Evolutionary conservation across 768 basidiomycete genomes (phyloP).

Genomic region (Jaapia argillacea): DNA sequence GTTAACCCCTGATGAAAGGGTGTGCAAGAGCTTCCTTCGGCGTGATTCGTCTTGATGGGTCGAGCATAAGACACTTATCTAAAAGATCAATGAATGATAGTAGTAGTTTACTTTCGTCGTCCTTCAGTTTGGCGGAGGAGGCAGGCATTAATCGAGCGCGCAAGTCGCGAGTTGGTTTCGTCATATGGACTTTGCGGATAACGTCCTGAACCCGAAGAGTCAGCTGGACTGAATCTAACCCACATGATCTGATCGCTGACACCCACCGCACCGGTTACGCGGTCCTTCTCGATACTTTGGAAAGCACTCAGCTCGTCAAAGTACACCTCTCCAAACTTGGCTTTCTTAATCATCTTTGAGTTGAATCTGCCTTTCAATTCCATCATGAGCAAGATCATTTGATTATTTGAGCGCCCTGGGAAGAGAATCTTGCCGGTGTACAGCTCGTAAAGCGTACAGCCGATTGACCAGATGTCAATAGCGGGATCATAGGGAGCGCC

Average conservation of each 20-base stretch:
- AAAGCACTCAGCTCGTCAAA: slow-evolving; percentile 93
- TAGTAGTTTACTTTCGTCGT: slow-evolving; percentile 80
- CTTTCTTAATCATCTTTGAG: slow-evolving; percentile 88
- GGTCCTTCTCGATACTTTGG: slow-evolving; percentile 73
- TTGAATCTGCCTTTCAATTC: slow-evolving; percentile 94
- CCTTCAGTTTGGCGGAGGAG: slow-evolving; percentile 61
- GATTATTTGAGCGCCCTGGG: slow-evolving; percentile 93
- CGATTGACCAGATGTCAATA: slow-evolving; percentile 94
- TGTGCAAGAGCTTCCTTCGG: slow-evolving; percentile 85
- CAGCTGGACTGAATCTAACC: slow-evolving; percentile 12
- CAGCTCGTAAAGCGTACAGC: slow-evolving; percentile 92
- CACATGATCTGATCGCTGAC: slow-evolving; percentile 3
- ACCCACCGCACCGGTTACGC: slow-evolving; percentile 47
- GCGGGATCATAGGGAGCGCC: slow-evolving; percentile 92
- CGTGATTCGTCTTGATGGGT: slow-evolving; percentile 78
- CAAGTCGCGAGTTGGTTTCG: slow-evolving; percentile 77
- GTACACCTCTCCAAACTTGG: slow-evolving; percentile 84
- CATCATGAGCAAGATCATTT: slow-evolving; percentile 98
- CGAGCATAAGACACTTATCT: slow-evolving; percentile 84
- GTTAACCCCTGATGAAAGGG: slow-evolving; percentile 71
- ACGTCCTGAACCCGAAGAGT: slow-evolving; percentile 47
- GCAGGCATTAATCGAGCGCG: slow-evolving; percentile 76
- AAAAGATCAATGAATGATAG: slow-evolving; percentile 79
- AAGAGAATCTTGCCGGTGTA: slow-evolving; percentile 97
- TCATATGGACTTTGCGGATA: slow-evolving; percentile 69